Conservation (phyloP, 495 filamentous ascomycete species). For the Lepidopterella palustris region DNA sequence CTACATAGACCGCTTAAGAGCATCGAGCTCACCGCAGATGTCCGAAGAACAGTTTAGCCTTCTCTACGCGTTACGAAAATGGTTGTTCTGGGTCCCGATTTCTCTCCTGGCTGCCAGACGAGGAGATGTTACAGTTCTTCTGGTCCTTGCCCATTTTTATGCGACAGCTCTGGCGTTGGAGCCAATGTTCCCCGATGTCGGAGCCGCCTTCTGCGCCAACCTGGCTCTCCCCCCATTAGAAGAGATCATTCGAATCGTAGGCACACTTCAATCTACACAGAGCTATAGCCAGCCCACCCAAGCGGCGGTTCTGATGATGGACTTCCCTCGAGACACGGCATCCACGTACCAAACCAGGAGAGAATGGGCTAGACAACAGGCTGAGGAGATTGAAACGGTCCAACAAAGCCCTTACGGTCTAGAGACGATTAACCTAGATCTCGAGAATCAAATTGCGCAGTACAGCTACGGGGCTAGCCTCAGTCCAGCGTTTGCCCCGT, state of each 20-base stretch:
- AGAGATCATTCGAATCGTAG: constrained; percentile 35
- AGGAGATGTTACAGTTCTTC: constrained; percentile 57
- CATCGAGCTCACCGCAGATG: constrained; percentile 63
- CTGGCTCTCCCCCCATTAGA: constrained; percentile 34
- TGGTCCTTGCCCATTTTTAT: constrained; percentile 88
- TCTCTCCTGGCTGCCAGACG: constrained; percentile 53
- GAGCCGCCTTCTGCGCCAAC: constrained; percentile 56
- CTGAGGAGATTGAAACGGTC: constrained; percentile 15
- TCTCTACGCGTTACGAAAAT: constrained; percentile 75
- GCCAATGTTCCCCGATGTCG: constrained; percentile 83
- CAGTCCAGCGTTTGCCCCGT: constrained; percentile 39
- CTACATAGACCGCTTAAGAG: constrained; percentile 73
- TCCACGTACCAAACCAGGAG: constrained; percentile 27
- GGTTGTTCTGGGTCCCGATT: constrained; percentile 93
- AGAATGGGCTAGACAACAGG: constrained; percentile 30
- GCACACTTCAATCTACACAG: constrained; percentile 30
- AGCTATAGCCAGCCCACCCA: constrained; percentile 25
- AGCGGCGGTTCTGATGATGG: constrained; percentile 32
- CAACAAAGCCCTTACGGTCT: constrained; percentile 21
- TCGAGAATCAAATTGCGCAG: constrained; percentile 28
- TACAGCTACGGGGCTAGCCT: constrained; percentile 33
- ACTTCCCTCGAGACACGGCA: constrained; percentile 32
- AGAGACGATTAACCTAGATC: constrained; percentile 27
- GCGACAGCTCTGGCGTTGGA: constrained; percentile 80
- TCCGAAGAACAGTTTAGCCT: constrained; percentile 80